These are phyloP conservation scores for Circinella umbellata DNA, from an alignment of 371 early-diverging fungal genomes.

Conservation along the genomic window DNA sequence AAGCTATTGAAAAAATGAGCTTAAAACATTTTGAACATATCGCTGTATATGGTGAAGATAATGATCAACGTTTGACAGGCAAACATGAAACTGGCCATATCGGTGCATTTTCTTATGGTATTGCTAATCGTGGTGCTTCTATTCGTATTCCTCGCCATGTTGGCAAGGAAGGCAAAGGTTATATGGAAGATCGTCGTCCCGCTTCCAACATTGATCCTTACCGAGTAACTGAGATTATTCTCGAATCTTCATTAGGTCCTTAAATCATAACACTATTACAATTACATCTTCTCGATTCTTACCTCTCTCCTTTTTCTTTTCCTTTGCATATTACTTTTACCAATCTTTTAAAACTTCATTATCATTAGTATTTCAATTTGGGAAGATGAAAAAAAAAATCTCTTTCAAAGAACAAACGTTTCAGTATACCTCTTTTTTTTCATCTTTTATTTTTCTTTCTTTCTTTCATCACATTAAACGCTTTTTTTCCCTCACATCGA, in stretches of 20 bases:
- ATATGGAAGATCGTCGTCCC: conserved; percentile 67
- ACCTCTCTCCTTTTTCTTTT: too few relatives aligned
- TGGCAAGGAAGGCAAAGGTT: conserved; percentile 62
- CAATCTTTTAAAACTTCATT: too few relatives aligned
- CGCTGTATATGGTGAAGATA: conserved; percentile 69
- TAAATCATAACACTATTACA: neutral
- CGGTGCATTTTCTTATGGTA: conserved; percentile 59
- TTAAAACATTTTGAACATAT: conserved; percentile 61
- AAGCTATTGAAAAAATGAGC: conserved; percentile 59
- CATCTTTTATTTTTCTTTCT: too few relatives aligned
- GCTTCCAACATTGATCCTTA: conserved; percentile 73
- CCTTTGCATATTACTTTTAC: too few relatives aligned
- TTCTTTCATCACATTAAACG: too few relatives aligned
- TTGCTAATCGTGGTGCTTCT: conserved; percentile 68
- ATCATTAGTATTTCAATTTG: too few relatives aligned
- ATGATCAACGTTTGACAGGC: conserved; percentile 65
- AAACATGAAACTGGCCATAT: conserved; percentile 66
- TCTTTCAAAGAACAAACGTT: too few relatives aligned
- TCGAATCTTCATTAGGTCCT: conserved; percentile 53
- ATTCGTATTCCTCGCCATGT: conserved; percentile 70
- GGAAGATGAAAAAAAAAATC: too few relatives aligned
- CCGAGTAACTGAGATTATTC: conserved; percentile 60
- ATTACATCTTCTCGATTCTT: too few relatives aligned
- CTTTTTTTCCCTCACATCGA: too few relatives aligned
- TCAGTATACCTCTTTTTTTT: too few relatives aligned